These are phyloP conservation scores for Ophiostoma novo-ulmi DNA, from an alignment of 2,329 filamentous ascomycete species.

Conservation along the genomic window DNA sequence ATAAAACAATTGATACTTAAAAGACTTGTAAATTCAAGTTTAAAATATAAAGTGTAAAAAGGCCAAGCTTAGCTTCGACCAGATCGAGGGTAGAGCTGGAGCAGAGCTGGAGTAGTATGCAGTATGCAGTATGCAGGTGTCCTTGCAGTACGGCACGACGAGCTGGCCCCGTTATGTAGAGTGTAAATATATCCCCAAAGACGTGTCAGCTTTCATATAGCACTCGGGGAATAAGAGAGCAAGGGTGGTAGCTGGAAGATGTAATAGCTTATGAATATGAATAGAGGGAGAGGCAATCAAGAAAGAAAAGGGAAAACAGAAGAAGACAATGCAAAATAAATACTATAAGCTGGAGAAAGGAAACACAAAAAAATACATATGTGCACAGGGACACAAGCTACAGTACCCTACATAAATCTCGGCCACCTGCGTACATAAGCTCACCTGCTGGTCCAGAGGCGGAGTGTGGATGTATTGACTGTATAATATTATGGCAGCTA, in stretches of 20 bases:
- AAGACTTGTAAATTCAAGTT: background rate
- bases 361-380: background rate
- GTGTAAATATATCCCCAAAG: slow-evolving; percentile 24
- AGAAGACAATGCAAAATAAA: background rate
- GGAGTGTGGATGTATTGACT: background rate
- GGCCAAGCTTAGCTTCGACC: background rate
- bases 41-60: background rate
- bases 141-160: slow-evolving; percentile 1
- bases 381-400: slow-evolving; percentile 14
- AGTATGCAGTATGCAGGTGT: background rate
- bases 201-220: slow-evolving; percentile 30
- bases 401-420: slow-evolving; percentile 3
- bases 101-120: background rate
- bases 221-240: slow-evolving; percentile 21
- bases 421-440: slow-evolving; percentile 16
- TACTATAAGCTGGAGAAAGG: slow-evolving; percentile 9
- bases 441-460: slow-evolving; percentile 23
- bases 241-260: background rate
- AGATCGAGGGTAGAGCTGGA: background rate
- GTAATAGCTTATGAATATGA: background rate
- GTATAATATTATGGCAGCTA: slow-evolving; percentile 16
- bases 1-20: background rate
- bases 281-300: background rate
- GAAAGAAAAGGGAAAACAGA: slow-evolving; percentile 21
- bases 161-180: slow-evolving; percentile 25